These are phyloP conservation scores for Exophiala oligosperma DNA, from an alignment of 2,329 filamentous ascomycete genomes.

Conservation along the genomic window DNA sequence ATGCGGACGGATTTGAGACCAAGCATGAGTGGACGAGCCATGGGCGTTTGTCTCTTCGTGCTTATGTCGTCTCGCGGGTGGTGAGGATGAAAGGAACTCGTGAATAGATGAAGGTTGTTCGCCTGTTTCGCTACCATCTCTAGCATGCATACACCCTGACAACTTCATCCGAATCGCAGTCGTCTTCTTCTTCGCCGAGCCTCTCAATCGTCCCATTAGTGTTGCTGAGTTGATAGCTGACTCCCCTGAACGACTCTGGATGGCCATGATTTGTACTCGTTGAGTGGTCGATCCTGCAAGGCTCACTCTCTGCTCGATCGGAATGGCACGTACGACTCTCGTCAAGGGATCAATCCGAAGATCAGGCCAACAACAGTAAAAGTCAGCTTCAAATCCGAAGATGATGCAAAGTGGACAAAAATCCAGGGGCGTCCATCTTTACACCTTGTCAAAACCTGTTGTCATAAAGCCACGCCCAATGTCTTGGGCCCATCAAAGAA, in stretches of 20 bases:
- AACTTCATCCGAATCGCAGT: neutral
- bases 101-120: neutral
- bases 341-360: too few relatives aligned
- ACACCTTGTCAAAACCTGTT: too few relatives aligned
- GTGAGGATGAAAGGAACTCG: conserved; percentile 3
- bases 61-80: neutral
- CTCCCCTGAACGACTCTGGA: neutral
- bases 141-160: neutral
- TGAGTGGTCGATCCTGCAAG: too few relatives aligned
- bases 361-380: too few relatives aligned
- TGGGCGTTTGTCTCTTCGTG: neutral
- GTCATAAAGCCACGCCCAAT: neutral
- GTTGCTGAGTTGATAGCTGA: neutral
- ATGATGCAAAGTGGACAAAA: neutral
- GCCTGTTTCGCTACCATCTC: neutral
- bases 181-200: conserved; percentile 6
- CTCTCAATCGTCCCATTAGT: conserved; percentile 2
- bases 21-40: neutral
- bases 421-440: neutral
- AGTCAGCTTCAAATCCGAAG: neutral
- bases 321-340: neutral
- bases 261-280: neutral
- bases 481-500: neutral
- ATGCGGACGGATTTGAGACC: neutral
- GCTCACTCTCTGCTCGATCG: too few relatives aligned